Conservation (phyloP, 257 asterid genomes). For the Coffea eugenioides region DNA sequence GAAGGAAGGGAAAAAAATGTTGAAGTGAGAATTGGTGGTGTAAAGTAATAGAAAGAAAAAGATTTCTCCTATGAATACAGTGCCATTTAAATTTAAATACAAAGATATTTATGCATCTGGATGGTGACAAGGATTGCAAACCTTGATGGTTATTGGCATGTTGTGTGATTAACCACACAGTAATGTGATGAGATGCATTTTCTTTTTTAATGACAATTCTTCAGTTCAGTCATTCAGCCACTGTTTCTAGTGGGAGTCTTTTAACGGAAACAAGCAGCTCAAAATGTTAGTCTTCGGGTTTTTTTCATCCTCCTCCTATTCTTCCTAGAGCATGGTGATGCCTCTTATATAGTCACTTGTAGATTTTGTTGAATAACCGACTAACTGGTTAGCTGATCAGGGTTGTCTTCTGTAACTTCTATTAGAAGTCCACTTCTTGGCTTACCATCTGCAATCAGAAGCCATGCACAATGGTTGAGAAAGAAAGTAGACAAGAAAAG, state of each 20-base stretch:
- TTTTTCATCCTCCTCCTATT: background rate
- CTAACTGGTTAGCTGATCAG: background rate
- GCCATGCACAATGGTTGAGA: background rate
- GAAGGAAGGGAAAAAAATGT: background rate
- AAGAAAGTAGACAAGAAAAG: background rate
- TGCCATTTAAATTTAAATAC: too few species aligned
- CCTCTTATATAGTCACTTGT: background rate
- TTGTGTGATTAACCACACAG: background rate
- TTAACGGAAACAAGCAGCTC: background rate
- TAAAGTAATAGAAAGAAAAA: background rate
- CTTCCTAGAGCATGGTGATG: background rate
- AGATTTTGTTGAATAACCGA: background rate
- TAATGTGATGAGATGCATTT: background rate
- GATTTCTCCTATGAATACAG: background rate
- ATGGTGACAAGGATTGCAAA: background rate
- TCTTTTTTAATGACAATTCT: background rate
- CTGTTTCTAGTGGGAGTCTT: background rate
- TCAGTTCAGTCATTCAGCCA: background rate
- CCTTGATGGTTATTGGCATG: background rate
- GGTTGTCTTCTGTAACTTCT: background rate
- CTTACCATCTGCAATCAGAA: background rate
- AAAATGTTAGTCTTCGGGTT: background rate
- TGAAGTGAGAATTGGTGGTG: background rate
- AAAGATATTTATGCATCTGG: background rate
- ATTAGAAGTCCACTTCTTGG: background rate